Evolutionary conservation across 345 rosid genomes (phyloP).

Genomic region (Arabis alpina): DNA sequence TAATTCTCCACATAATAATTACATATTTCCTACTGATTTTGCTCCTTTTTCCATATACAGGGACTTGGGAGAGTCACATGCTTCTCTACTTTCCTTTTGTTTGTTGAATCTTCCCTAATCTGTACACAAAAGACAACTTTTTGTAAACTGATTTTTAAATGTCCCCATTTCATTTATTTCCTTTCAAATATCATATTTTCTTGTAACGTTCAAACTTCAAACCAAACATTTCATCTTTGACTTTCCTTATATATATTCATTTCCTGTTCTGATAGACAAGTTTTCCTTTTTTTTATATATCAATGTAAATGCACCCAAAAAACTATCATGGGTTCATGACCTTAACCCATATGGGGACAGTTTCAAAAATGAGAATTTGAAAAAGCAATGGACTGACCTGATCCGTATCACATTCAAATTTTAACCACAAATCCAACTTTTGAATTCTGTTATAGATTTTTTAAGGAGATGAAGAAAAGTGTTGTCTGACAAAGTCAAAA

Average conservation of each 20-base stretch:
- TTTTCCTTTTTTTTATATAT: not conserved
- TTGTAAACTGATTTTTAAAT: conserved; percentile 28
- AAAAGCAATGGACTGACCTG: conserved; percentile 31
- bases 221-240: conserved; percentile 22
- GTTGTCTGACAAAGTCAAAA: not conserved
- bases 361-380: conserved; percentile 24
- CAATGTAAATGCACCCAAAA: conserved; percentile 8
- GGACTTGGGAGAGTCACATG: conserved; percentile 42
- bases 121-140: conserved; percentile 40
- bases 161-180: conserved; percentile 27
- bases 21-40: conserved; percentile 35
- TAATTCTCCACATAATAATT: conserved; percentile 31
- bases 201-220: conserved; percentile 41
- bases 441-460: conserved; percentile 44
- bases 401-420: conserved; percentile 15
- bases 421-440: not conserved
- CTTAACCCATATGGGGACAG: not conserved
- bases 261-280: conserved; percentile 23
- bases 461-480: conserved; percentile 50
- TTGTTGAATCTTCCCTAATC: conserved; percentile 41
- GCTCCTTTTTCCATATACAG: conserved; percentile 30
- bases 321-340: not conserved
- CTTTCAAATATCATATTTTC: conserved; percentile 22
- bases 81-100: conserved; percentile 38
- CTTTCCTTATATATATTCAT: conserved; percentile 35